These are phyloP conservation scores for Cordyceps farinosa DNA, from an alignment of 2,329 filamentous ascomycete species.

Conservation along the genomic window DNA sequence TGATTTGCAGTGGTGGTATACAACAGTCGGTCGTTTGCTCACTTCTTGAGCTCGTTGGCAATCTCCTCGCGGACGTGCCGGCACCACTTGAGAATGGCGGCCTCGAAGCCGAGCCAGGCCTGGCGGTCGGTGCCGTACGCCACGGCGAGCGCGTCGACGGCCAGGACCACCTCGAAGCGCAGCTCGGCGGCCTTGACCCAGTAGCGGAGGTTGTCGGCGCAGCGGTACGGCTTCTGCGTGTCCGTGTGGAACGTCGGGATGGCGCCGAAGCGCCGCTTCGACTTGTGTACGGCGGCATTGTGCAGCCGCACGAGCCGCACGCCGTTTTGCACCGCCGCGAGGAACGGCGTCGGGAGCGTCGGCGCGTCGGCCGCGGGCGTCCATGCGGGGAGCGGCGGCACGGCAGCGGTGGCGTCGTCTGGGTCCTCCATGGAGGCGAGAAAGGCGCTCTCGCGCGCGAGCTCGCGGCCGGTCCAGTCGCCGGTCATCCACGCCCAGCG, in stretches of 20 bases:
- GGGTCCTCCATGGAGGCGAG: constrained; percentile 66
- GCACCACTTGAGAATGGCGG: constrained; percentile 80
- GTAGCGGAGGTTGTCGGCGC: constrained; percentile 88
- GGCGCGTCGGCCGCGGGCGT: constrained; percentile 42
- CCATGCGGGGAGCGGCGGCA: constrained; percentile 63
- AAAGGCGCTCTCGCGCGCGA: constrained; percentile 78
- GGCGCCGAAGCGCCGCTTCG: constrained; percentile 79
- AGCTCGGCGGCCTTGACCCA: constrained; percentile 96
- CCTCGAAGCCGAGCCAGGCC: constrained; percentile 79
- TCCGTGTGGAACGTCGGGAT: constrained; percentile 91
- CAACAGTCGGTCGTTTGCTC: neutral
- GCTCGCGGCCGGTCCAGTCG: constrained; percentile 72
- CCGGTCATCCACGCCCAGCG: constrained; percentile 77
- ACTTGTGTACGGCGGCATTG: constrained; percentile 83
- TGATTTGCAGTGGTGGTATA: neutral
- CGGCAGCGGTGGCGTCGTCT: constrained; percentile 34
- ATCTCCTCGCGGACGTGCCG: constrained; percentile 79
- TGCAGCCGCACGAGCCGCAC: constrained; percentile 80
- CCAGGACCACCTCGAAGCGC: constrained; percentile 82
- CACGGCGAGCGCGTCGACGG: constrained; percentile 80
- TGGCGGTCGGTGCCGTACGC: constrained; percentile 69
- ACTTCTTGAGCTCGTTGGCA: constrained; percentile 55
- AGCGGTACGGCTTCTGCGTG: constrained; percentile 89
- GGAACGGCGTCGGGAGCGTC: constrained; percentile 67
- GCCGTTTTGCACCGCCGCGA: constrained; percentile 72